A percentile compares a stretch with the other conserved stretches of the same genome.
These are phyloP conservation scores for Claviceps africana DNA, from an alignment of 2,329 filamentous ascomycete species.

Conservation along the genomic window DNA sequence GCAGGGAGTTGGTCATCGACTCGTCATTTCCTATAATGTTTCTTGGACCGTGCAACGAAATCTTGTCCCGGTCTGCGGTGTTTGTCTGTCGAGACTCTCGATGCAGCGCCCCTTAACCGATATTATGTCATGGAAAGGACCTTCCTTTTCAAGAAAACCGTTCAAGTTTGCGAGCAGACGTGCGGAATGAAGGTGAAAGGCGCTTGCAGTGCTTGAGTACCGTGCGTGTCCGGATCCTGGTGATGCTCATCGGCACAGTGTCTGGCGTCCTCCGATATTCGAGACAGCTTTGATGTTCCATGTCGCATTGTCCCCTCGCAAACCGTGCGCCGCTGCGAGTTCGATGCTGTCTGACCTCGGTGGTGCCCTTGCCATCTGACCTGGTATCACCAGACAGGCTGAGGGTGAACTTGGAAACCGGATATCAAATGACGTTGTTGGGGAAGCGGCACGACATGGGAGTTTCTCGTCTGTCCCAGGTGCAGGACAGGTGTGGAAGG, in stretches of 20 bases:
- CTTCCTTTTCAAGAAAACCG: neutral
- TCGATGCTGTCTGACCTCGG: no score
- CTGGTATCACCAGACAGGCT: no score
- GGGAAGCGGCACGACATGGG: no score
- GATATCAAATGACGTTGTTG: no score
- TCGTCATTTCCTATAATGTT: neutral
- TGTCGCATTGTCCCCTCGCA: neutral
- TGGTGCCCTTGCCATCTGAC: neutral
- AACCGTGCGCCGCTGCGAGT: neutral
- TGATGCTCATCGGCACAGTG: neutral
- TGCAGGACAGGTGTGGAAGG: neutral
- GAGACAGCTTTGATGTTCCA: neutral
- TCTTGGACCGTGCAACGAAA: neutral
- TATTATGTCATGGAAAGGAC: neutral
- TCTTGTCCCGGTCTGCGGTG: neutral
- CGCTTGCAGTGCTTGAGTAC: neutral
- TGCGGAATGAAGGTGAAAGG: neutral
- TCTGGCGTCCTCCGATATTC: neutral
- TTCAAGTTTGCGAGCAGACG: neutral
- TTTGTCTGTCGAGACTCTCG: neutral
- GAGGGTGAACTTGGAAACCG: no score
- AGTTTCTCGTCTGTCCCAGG: neutral
- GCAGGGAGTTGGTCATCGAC: neutral
- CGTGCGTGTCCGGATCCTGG: neutral
- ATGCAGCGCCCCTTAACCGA: neutral